Conservation (phyloP, 306 rosid species). For the Prunus padus region DNA sequence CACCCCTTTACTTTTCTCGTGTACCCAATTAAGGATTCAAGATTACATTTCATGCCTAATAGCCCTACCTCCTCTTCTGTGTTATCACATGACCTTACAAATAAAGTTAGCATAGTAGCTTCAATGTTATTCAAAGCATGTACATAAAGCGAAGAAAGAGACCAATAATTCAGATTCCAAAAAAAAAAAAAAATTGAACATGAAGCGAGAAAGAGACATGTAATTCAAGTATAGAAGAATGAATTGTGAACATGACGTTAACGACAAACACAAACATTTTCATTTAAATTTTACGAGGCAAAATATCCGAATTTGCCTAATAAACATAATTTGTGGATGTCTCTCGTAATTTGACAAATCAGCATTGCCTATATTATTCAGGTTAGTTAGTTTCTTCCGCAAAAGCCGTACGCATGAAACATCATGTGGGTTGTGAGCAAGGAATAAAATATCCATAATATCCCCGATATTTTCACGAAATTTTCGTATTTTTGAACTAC, state of each 20-base stretch:
- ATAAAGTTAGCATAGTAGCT: background rate
- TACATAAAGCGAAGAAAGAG: background rate
- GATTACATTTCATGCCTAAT: constrained; percentile 10
- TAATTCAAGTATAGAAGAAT: too few species aligned
- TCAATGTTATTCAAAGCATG: background rate
- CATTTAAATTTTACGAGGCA: too few species aligned
- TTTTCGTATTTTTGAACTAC: too few species aligned
- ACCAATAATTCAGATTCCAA: too few species aligned
- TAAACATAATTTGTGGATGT: too few species aligned
- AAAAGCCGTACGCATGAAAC: background rate
- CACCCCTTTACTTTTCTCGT: background rate
- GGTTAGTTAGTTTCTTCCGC: background rate
- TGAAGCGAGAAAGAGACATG: too few species aligned
- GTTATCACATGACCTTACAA: constrained; percentile 31
- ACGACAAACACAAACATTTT: background rate
- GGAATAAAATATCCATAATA: too few species aligned
- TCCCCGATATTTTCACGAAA: too few species aligned
- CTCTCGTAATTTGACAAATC: too few species aligned
- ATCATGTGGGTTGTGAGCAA: constrained; percentile 5
- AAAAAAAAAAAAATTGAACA: too few species aligned
- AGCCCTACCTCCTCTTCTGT: background rate
- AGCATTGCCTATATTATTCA: background rate
- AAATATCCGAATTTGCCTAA: too few species aligned
- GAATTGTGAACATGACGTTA: too few species aligned
- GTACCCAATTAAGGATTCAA: constrained; percentile 10